Conservation (phyloP, 352 stramenopile species). For the Phytophthora megakarya region DNA sequence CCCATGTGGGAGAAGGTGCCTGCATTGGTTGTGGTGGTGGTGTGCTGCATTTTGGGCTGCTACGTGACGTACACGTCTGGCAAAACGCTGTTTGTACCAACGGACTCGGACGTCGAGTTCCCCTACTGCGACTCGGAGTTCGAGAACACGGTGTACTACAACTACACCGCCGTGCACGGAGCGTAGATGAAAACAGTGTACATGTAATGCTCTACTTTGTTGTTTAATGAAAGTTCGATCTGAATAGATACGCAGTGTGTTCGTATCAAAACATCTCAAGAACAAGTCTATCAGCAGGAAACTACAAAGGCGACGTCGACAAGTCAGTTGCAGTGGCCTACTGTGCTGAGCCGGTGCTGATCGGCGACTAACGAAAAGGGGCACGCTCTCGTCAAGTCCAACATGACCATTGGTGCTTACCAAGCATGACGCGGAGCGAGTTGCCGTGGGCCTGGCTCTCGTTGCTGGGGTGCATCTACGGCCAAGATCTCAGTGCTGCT, state of each 20-base stretch:
- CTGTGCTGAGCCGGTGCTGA: conserved; percentile 7
- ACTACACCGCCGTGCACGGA: conserved; percentile 30
- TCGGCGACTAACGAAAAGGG: conserved; percentile 10
- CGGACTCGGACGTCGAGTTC: conserved; percentile 26
- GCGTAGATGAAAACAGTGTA: conserved; percentile 1
- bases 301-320: background rate
- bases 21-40: conserved; percentile 14
- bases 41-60: conserved; percentile 22
- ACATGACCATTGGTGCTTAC: conserved; percentile 8
- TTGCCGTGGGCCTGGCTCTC: conserved; percentile 19
- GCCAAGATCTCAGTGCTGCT: background rate
- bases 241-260: too few species aligned
- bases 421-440: conserved; percentile 22
- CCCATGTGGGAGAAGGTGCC: conserved; percentile 26
- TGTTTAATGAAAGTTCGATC: too few species aligned
- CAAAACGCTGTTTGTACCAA: conserved; percentile 22
- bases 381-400: conserved; percentile 9
- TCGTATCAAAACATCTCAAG: too few species aligned
- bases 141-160: conserved; percentile 34
- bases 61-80: conserved; percentile 34
- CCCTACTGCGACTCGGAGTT: conserved; percentile 27
- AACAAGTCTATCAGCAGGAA: too few species aligned
- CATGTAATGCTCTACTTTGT: too few species aligned
- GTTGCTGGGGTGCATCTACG: background rate
- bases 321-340: background rate